Percentiles rank a stretch among this genome's conserved stretches.
phyloP scores from a whole-genome alignment of 192 early-diverging fungal species.

The Linnemannia schmuckeri region DNA sequence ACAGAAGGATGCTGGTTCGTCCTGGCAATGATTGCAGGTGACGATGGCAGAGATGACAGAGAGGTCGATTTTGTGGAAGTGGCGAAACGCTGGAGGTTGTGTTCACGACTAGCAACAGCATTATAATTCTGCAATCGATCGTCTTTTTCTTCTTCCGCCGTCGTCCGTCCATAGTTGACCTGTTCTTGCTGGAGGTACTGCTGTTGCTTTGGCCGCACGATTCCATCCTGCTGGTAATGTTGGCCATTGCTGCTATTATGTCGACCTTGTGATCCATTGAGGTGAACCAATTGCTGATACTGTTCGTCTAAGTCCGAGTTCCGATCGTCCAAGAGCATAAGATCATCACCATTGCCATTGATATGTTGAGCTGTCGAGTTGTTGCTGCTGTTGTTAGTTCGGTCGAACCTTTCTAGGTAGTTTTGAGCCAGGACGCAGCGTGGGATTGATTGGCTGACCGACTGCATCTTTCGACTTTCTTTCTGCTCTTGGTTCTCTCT shows the following conservation, averaged over 20 bases:
- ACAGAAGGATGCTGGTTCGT: background rate
- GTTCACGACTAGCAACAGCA: constrained; percentile 2
- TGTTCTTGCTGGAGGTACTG: constrained; percentile 9
- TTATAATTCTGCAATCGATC: constrained; percentile 3
- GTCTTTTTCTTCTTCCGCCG: background rate
- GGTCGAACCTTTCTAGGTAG: constrained; percentile 26
- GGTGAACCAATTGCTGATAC: constrained; percentile 21
- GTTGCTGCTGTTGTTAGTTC: background rate
- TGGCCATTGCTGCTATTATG: background rate
- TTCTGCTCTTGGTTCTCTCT: background rate
- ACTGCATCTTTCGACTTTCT: constrained; percentile 28
- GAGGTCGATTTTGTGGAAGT: background rate
- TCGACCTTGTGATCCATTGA: constrained; percentile 13
- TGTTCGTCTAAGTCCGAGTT: constrained; percentile 38
- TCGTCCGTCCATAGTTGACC: background rate
- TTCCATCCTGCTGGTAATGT: constrained; percentile 6
- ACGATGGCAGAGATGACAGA: background rate
- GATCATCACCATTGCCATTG: background rate
- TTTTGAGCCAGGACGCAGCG: constrained; percentile 29
- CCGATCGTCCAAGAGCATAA: background rate
- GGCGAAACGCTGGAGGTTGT: background rate
- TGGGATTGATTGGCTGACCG: constrained; percentile 14
- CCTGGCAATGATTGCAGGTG: background rate
- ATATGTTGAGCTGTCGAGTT: background rate
- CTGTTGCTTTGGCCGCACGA: background rate